A percentile compares a stretch with the other conserved stretches of the same genome.
Conservation (phyloP, 202 grass and related monocot genomes). For the Carex arenaria region DNA sequence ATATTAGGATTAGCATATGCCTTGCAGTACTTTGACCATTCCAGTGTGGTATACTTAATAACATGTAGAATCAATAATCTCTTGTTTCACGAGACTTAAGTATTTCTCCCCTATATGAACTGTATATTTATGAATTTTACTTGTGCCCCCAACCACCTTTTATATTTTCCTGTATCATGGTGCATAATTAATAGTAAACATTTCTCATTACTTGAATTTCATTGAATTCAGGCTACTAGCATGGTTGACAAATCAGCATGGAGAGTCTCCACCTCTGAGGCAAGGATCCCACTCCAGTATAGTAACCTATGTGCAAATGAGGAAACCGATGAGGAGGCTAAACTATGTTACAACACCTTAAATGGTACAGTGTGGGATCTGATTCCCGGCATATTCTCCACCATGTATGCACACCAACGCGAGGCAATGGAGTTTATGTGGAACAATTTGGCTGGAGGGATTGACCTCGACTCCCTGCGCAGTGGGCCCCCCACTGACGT, state of each 20-base stretch:
- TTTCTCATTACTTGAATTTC: background rate
- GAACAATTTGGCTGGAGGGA: conserved; percentile 73
- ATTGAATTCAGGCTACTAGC: conserved; percentile 39
- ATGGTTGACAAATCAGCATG: conserved; percentile 47
- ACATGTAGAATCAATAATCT: background rate
- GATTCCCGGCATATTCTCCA: conserved; percentile 60
- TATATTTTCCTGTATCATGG: background rate
- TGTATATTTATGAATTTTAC: background rate
- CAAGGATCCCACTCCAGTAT: conserved; percentile 41
- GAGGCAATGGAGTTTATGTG: conserved; percentile 98
- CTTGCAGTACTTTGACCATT: background rate
- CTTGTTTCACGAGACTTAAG: background rate
- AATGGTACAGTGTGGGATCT: conserved; percentile 82
- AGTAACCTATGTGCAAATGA: conserved; percentile 48
- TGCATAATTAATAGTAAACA: background rate
- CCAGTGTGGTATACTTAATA: background rate
- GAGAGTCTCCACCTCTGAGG: conserved; percentile 28
- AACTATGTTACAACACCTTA: conserved; percentile 36
- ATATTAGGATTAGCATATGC: background rate
- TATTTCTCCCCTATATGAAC: background rate
- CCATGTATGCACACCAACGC: conserved; percentile 70
- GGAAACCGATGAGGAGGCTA: conserved; percentile 16
- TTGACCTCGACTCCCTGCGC: conserved; percentile 61
- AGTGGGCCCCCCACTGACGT: conserved; percentile 49
- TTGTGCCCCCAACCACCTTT: background rate